Evolutionary conservation across 768 basidiomycete genomes (phyloP).

Genomic region (Udeniomyces megalosporus): DNA sequence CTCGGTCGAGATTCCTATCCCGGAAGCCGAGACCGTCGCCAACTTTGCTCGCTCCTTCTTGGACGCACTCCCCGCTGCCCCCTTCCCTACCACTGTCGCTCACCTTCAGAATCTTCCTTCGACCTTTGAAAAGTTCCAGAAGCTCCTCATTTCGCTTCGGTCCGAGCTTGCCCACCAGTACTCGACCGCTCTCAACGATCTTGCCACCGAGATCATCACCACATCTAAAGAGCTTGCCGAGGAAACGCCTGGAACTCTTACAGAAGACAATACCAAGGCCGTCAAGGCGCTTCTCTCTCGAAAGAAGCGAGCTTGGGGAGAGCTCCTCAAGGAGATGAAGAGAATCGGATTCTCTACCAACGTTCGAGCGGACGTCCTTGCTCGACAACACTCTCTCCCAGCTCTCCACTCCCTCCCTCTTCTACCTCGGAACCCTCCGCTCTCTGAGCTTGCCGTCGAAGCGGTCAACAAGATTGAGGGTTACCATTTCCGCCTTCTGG

Average conservation of each 20-base stretch:
- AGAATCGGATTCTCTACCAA: constrained; percentile 55
- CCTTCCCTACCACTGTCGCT: constrained; percentile 16
- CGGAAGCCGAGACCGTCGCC: background rate
- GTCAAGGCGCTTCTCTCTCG: constrained; percentile 56
- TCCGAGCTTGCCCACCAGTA: constrained; percentile 19
- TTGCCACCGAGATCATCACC: constrained; percentile 41
- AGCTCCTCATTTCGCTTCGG: background rate
- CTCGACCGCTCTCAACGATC: constrained; percentile 37
- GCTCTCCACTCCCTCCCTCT: constrained; percentile 20
- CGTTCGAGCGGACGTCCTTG: constrained; percentile 52
- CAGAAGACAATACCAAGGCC: constrained; percentile 38
- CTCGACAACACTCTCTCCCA: constrained; percentile 26
- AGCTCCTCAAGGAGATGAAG: constrained; percentile 76
- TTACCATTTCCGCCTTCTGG: constrained; percentile 38
- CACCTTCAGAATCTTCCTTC: constrained; percentile 35
- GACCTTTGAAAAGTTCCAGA: constrained; percentile 23
- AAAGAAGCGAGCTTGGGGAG: constrained; percentile 80
- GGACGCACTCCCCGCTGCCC: background rate
- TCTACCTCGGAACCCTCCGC: constrained; percentile 11
- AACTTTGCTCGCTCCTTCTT: background rate
- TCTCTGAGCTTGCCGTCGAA: constrained; percentile 38
- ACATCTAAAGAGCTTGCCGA: constrained; percentile 28
- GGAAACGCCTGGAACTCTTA: constrained; percentile 32
- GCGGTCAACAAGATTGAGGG: constrained; percentile 12
- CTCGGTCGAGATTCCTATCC: background rate